Evolutionary conservation across 1,139 yeast genomes (phyloP).

Genomic region (Pichia sp.): DNA sequence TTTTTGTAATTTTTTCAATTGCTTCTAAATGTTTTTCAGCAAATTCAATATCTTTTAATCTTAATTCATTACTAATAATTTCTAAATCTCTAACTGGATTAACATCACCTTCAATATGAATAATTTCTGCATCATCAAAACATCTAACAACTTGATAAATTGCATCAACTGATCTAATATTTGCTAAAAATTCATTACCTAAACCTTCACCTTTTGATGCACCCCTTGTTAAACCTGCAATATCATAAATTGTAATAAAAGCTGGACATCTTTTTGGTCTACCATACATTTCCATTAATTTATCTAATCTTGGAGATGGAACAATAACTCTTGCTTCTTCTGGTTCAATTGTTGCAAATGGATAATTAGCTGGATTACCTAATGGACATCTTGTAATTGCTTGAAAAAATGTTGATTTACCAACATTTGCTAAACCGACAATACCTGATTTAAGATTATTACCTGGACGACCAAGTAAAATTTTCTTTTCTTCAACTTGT

Average conservation of each 20-base stretch:
- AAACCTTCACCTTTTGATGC: conserved; percentile 98
- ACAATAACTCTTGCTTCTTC: conserved; percentile 98
- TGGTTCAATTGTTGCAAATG: conserved; percentile 98
- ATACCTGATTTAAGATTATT: conserved; percentile 94
- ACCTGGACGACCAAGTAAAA: conserved; percentile 96
- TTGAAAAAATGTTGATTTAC: conserved; percentile 88
- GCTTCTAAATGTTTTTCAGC: conserved; percentile 86
- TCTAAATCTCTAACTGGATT: conserved; percentile 94
- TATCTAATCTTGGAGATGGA: conserved; percentile 85
- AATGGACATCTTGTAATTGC: conserved; percentile 85
- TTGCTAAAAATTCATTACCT: conserved; percentile 96
- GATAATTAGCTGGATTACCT: conserved; percentile 98
- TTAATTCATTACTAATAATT: conserved; percentile 84
- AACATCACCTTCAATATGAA: conserved; percentile 97
- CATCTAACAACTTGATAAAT: conserved; percentile 97
- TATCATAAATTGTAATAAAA: conserved; percentile 87
- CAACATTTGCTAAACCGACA: conserved; percentile 95
- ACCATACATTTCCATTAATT: conserved; percentile 40
- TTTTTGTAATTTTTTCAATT: conserved; percentile 77
- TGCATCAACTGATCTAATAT: conserved; percentile 97
- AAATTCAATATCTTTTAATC: conserved; percentile 95
- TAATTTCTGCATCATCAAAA: conserved; percentile 96
- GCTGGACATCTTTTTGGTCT: conserved; percentile 77
- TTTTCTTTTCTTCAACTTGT: conserved; percentile 82
- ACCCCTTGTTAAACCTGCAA: conserved; percentile 97